Percentiles rank a stretch among this genome's conserved stretches.
Conservation (phyloP, 2,329 filamentous ascomycete species). For the Trichoderma hamatum region DNA sequence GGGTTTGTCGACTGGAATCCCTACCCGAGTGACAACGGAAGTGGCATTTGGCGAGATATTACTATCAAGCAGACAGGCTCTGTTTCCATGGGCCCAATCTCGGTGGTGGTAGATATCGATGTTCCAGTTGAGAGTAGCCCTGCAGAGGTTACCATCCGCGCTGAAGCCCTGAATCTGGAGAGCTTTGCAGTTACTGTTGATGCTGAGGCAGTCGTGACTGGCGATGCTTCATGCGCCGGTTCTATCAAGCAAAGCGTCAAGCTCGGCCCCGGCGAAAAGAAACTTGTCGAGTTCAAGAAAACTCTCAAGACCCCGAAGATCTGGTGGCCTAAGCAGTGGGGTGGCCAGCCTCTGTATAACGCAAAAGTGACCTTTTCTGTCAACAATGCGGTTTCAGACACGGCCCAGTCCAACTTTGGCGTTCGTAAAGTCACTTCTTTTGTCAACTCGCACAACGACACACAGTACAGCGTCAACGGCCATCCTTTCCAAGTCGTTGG, state of each 20-base stretch:
- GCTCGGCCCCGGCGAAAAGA: conserved; percentile 43
- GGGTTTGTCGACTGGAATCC: conserved; percentile 39
- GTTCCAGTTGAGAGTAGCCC: conserved; percentile 29
- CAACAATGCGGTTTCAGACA: conserved; percentile 38
- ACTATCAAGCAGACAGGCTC: conserved; percentile 58
- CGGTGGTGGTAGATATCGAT: conserved; percentile 49
- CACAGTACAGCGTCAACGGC: conserved; percentile 58
- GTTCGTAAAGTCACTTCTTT: conserved; percentile 49
- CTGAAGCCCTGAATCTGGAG: conserved; percentile 47
- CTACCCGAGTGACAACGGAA: conserved; percentile 62
- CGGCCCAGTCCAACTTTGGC: conserved; percentile 35
- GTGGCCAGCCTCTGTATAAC: conserved; percentile 56
- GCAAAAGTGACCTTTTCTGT: conserved; percentile 38
- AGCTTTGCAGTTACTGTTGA: conserved; percentile 43
- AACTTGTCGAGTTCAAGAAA: conserved; percentile 41
- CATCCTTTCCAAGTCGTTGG: conserved; percentile 63
- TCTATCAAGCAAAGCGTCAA: conserved; percentile 40
- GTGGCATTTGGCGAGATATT: conserved; percentile 64
- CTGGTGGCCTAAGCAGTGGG: conserved; percentile 67
- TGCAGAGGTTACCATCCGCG: conserved; percentile 45
- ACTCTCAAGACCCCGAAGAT: conserved; percentile 50
- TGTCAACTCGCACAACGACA: conserved; percentile 58
- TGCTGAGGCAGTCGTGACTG: conserved; percentile 41
- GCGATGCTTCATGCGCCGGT: conserved; percentile 36
- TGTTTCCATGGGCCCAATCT: conserved; percentile 49